phyloP scores from a whole-genome alignment of 805 yeast genomes.

The Suhomyces xylopsoci region DNA sequence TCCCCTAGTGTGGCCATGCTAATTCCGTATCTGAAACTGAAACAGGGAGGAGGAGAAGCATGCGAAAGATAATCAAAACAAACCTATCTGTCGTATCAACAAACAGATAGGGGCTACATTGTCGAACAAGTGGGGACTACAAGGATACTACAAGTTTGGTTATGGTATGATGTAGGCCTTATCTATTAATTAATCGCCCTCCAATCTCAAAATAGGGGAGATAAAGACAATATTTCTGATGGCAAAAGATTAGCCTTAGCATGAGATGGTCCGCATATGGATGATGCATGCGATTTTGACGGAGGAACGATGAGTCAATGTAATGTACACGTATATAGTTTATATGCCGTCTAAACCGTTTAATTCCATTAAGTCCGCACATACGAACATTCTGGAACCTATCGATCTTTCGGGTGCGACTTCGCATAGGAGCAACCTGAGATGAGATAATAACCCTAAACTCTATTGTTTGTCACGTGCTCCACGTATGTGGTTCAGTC shows the following conservation, averaged over 20 bases:
- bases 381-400: constrained; percentile 1
- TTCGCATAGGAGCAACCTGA: not conserved
- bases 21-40: not conserved
- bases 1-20: constrained; percentile 2
- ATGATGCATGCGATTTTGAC: not conserved
- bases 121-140: not conserved
- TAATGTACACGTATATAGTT: not conserved
- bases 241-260: not conserved
- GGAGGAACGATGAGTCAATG: not conserved
- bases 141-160: not conserved
- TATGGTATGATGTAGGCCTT: not conserved
- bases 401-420: constrained; percentile 3
- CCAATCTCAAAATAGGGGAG: not conserved
- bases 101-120: not conserved
- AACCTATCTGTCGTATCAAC: not conserved
- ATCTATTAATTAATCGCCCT: not conserved
- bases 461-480: not conserved
- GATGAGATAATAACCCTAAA: not conserved
- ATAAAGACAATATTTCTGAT: not conserved
- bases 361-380: not conserved
- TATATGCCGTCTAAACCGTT: not conserved
- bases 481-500: not conserved
- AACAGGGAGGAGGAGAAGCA: constrained; percentile 1
- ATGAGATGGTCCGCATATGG: not conserved
- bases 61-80: not conserved